Conservation (phyloP, 1,139 yeast genomes). For the Yamadazyma spencermartinsiae region DNA sequence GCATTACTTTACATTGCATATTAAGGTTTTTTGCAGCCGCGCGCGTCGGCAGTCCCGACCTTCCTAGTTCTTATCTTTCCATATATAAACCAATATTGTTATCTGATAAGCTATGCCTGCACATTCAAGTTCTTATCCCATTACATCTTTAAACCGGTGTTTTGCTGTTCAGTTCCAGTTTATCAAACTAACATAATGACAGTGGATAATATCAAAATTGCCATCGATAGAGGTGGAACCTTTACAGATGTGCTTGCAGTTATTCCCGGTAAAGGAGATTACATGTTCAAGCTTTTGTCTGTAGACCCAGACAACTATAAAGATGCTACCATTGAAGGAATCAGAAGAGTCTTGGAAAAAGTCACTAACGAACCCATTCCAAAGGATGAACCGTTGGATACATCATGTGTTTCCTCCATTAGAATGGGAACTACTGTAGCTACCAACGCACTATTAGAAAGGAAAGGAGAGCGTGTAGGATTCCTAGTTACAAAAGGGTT, state of each 20-base stretch:
- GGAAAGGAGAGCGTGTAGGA: constrained; percentile 66
- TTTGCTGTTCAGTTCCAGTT: no score
- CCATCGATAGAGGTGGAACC: constrained; percentile 25
- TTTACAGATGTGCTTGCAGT: constrained; percentile 21
- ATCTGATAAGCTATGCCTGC: background rate
- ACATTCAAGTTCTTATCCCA: no score
- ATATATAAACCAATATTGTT: no score
- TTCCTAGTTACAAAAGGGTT: constrained; percentile 64
- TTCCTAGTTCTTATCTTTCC: no score
- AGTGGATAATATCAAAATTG: constrained; percentile 14
- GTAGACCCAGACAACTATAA: constrained; percentile 22
- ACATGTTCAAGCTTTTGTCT: constrained; percentile 19
- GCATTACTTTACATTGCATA: no score
- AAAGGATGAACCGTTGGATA: constrained; percentile 20
- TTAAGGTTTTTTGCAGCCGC: no score
- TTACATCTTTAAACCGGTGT: no score
- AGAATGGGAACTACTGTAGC: constrained; percentile 85
- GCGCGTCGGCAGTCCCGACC: no score
- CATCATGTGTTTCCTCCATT: constrained; percentile 43
- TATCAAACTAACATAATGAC: constrained; percentile 11
- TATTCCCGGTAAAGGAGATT: constrained; percentile 13
- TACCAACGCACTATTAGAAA: constrained; percentile 67
- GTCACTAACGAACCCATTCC: constrained; percentile 13
- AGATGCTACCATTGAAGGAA: constrained; percentile 25
- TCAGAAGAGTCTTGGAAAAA: constrained; percentile 20